These are phyloP conservation scores for Lasiosphaeriaceae sp. DNA, from an alignment of 495 filamentous ascomycete species.

Conservation along the genomic window DNA sequence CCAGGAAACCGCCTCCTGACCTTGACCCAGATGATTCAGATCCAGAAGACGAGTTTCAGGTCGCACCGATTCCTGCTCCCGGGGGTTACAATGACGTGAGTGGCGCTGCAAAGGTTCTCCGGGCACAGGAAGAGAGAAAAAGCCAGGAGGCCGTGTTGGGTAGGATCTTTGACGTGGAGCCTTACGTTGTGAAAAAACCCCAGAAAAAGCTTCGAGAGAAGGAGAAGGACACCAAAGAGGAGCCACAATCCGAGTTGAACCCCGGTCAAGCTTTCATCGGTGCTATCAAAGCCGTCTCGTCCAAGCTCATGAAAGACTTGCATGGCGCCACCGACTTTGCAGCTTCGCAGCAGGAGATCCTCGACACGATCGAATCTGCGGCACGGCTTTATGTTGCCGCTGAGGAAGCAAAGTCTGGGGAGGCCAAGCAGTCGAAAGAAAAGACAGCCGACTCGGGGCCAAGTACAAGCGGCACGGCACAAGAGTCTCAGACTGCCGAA, in stretches of 20 bases:
- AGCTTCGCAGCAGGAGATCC: slow-evolving; percentile 30
- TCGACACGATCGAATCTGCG: slow-evolving; percentile 42
- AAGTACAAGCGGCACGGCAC: slow-evolving; percentile 5
- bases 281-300: slow-evolving; percentile 35
- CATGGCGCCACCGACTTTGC: slow-evolving; percentile 25
- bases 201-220: slow-evolving; percentile 23
- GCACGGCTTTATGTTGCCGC: slow-evolving; percentile 40
- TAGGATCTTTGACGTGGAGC: slow-evolving; percentile 50
- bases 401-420: slow-evolving; percentile 22
- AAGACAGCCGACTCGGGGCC: background rate
- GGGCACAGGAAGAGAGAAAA: slow-evolving; percentile 46
- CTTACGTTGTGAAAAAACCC: slow-evolving; percentile 22
- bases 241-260: slow-evolving; percentile 4
- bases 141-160: slow-evolving; percentile 53
- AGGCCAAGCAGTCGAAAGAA: slow-evolving; percentile 8
- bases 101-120: slow-evolving; percentile 34
- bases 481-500: slow-evolving; percentile 6
- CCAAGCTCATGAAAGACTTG: slow-evolving; percentile 31
- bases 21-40: slow-evolving; percentile 51
- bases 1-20: slow-evolving; percentile 48
- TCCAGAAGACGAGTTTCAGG: slow-evolving; percentile 43
- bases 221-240: slow-evolving; percentile 28
- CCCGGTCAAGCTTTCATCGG: slow-evolving; percentile 38
- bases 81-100: slow-evolving; percentile 23
- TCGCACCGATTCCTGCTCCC: slow-evolving; percentile 17